Conservation (phyloP, 768 basidiomycete genomes). For the Amanita polypyramis region DNA sequence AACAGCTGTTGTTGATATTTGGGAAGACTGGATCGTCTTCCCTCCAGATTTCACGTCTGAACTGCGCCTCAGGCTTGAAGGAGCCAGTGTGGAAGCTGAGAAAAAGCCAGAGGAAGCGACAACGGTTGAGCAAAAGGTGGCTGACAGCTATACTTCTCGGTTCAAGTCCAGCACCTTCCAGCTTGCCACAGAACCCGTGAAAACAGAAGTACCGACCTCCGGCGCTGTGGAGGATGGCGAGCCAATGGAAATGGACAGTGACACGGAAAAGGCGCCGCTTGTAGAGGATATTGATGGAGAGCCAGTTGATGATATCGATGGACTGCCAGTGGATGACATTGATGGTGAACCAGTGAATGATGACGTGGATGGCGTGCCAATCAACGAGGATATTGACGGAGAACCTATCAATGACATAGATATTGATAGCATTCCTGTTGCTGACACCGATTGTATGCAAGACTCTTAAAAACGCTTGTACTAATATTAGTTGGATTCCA, state of each 20-base stretch:
- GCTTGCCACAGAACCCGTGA: conserved; percentile 40
- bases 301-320: conserved; percentile 28
- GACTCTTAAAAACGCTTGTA: background rate
- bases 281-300: conserved; percentile 30
- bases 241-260: conserved; percentile 16
- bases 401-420: conserved; percentile 24
- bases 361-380: conserved; percentile 31
- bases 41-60: conserved; percentile 74
- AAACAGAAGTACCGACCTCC: conserved; percentile 14
- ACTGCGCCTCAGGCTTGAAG: conserved; percentile 68
- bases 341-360: conserved; percentile 28
- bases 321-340: conserved; percentile 25
- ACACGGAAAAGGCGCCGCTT: conserved; percentile 26
- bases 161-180: conserved; percentile 78
- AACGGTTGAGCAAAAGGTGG: conserved; percentile 15
- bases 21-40: conserved; percentile 99
- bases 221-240: conserved; percentile 25
- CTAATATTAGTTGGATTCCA: background rate
- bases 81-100: conserved; percentile 25
- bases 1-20: conserved; percentile 80
- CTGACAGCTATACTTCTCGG: conserved; percentile 36
- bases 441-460: conserved; percentile 23
- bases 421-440: conserved; percentile 24
- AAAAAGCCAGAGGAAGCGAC: conserved; percentile 20
- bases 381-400: conserved; percentile 40